Conservation (phyloP, 495 filamentous ascomycete species). For the Acidiella bohemica region DNA sequence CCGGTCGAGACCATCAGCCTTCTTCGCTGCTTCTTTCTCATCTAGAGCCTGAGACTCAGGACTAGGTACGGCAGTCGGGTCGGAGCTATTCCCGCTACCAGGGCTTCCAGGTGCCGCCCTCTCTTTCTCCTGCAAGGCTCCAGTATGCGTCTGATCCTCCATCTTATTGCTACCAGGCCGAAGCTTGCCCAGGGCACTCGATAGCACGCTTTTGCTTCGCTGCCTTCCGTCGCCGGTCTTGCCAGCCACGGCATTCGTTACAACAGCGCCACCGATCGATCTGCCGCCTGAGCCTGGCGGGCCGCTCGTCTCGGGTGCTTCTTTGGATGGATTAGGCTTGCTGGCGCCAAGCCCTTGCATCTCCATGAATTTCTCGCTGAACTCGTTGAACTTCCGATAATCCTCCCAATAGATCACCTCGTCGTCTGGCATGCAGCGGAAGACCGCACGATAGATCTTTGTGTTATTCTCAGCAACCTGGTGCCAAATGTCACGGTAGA, state of each 20-base stretch:
- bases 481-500: conserved; percentile 80
- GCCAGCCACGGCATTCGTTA: no score
- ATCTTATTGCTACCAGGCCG: conserved; percentile 9
- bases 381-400: conserved; percentile 76
- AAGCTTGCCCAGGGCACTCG: conserved; percentile 3
- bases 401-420: conserved; percentile 88
- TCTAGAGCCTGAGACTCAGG: conserved; percentile 21
- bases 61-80: conserved; percentile 9
- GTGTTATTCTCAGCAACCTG: conserved; percentile 89
- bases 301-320: conserved; percentile 17
- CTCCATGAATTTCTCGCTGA: conserved; percentile 63
- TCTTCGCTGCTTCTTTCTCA: conserved; percentile 28
- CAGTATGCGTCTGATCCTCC: conserved; percentile 19
- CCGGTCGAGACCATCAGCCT: background rate
- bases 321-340: no score
- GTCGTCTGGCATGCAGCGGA: conserved; percentile 91
- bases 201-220: conserved; percentile 6
- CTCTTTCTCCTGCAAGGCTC: conserved; percentile 30
- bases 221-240: no score
- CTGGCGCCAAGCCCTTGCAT: no score
- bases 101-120: conserved; percentile 34
- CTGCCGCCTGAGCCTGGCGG: conserved; percentile 25
- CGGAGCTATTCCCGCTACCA: conserved; percentile 17
- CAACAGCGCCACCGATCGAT: background rate
- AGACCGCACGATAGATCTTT: conserved; percentile 79